Evolutionary conservation across 495 filamentous ascomycete species (phyloP).

Genomic region (Thermothielavioides terrestris): DNA sequence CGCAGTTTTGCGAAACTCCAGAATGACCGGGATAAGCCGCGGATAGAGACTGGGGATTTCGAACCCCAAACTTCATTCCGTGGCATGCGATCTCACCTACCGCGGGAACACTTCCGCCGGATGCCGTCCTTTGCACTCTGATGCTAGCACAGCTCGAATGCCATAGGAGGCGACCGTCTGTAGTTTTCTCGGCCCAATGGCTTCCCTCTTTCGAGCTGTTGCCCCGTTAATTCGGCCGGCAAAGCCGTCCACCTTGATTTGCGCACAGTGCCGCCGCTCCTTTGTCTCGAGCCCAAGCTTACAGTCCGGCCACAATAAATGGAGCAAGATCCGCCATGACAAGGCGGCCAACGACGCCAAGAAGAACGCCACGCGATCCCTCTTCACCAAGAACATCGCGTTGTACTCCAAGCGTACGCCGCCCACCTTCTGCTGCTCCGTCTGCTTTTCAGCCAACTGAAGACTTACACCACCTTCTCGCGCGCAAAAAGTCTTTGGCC

Average conservation of each 20-base stretch:
- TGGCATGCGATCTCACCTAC: neutral
- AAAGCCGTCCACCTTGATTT: constrained; percentile 20
- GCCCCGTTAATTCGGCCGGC: constrained; percentile 7
- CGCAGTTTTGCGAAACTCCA: too few species aligned
- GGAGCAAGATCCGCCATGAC: constrained; percentile 92
- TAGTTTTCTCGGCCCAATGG: constrained; percentile 6
- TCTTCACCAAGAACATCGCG: constrained; percentile 44
- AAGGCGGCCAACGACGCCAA: constrained; percentile 70
- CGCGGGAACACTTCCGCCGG: neutral
- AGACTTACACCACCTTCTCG: constrained; percentile 13
- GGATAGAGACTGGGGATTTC: too few species aligned
- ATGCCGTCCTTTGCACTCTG: neutral
- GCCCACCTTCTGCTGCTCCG: neutral
- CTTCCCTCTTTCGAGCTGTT: constrained; percentile 11
- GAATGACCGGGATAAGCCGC: too few species aligned
- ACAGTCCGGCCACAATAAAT: constrained; percentile 74
- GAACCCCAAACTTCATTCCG: neutral
- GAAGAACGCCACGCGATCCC: constrained; percentile 41
- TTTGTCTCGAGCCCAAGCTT: constrained; percentile 46
- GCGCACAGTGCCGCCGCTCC: constrained; percentile 36
- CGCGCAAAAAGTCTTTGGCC: constrained; percentile 45
- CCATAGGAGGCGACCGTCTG: neutral
- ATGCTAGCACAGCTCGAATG: neutral
- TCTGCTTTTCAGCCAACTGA: constrained; percentile 1
- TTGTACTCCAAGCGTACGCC: constrained; percentile 43